Evolutionary conservation across 805 yeast species (phyloP), one percentile per base, ranked within the genome.

Genomic region (Teunomyces panamensis): DNA sequence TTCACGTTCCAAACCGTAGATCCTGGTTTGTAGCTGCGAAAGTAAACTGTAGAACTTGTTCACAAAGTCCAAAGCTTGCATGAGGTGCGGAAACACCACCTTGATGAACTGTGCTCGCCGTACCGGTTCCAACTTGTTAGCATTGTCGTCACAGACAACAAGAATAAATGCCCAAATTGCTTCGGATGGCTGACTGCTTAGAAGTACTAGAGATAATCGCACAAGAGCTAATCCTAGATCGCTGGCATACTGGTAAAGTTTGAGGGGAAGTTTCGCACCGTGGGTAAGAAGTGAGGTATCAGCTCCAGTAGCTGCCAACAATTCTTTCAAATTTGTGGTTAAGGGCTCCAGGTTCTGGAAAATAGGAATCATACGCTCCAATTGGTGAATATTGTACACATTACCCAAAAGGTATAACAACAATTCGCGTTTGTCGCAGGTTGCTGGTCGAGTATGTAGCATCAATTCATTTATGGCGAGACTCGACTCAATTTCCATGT

Each of bases 141-240:
- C 49, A 50, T 64, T 64, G 46, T 56, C 68, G 52, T 71, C 75
- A 14, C 63, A 56, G 17, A 61, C 49, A 1, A 60, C 36, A 33
- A 56, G 49, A 9, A 54, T 43, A 26, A 62, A 54, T 47, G 48
- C 24, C 14, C 28, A 26, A 11, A 32, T 17, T 10, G 37, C 29
- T 5, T 26, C 39, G 20, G 37, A 9, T n/a, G 37, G 20, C 11
- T 54, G 30, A n/a, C 27, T 39, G 39, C 30, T 39, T 39, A 50
- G 55, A 43, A 62, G 55, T 9, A 65, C 43, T 10, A 65, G 46
- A 6, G 57, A 20, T 9, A 60, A 30, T 16, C 63, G 44, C 26
- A 54, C 27, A 8, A 63, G 35, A 30, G 53, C 50, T 9, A 57
- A 44, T n/a, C 35, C 43, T 16, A 50, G 30, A 33, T 54, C 45